These are phyloP conservation scores for Russula olivacea DNA, from an alignment of 768 basidiomycete genomes.

Conservation along the genomic window DNA sequence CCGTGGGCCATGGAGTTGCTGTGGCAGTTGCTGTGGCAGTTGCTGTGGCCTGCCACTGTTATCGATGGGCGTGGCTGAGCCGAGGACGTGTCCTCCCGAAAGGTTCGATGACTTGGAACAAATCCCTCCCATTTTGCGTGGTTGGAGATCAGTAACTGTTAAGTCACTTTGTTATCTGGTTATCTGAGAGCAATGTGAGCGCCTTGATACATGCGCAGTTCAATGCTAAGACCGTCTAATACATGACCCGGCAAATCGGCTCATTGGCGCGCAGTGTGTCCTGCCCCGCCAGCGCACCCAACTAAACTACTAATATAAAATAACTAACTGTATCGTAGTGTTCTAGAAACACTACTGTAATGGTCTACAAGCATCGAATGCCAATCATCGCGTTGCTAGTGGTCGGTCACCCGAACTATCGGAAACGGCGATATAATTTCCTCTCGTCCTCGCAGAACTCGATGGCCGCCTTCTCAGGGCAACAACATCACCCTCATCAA, in stretches of 20 bases:
- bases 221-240: no score
- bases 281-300: background rate
- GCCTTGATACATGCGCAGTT: background rate
- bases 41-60: background rate
- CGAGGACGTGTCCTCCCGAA: slow-evolving; percentile 32
- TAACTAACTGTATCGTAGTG: background rate
- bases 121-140: slow-evolving; percentile 32
- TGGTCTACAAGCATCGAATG: background rate
- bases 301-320: background rate
- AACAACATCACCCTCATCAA: slow-evolving; percentile 19
- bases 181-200: background rate
- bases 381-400: background rate
- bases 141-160: slow-evolving; percentile 1
- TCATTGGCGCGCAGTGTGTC: background rate
- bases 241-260: background rate
- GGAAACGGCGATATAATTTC: slow-evolving; percentile 16
- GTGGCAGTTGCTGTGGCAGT: no score
- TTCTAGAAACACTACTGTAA: background rate
- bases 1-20: background rate
- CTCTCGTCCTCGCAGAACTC: slow-evolving; percentile 5
- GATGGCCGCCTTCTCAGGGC: slow-evolving; percentile 1
- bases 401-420: background rate
- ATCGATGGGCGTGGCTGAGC: slow-evolving; percentile 5
- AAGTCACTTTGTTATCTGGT: background rate
- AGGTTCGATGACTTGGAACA: slow-evolving; percentile 34